Percentiles rank a stretch among this genome's conserved stretches.
Evolutionary conservation across 805 yeast genomes (phyloP).

Genomic region (Metschnikowia gruessii): DNA sequence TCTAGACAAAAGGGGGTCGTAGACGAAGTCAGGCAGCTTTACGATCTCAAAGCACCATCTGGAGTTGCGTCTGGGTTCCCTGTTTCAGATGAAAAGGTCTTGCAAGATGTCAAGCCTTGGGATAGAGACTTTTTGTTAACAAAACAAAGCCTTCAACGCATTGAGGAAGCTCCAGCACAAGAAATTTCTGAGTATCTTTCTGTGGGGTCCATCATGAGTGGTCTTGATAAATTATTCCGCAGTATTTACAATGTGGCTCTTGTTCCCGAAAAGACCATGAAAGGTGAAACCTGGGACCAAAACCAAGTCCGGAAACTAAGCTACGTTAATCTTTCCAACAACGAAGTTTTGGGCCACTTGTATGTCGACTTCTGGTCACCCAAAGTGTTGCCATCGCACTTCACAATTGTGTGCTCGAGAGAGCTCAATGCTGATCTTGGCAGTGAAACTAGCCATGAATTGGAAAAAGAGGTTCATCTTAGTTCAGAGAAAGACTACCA

Average conservation of each 20-base stretch:
- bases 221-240: slow-evolving; percentile 68
- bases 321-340: slow-evolving; percentile 57
- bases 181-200: slow-evolving; percentile 73
- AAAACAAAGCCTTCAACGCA: slow-evolving; percentile 17
- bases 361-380: slow-evolving; percentile 87
- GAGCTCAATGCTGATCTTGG: slow-evolving; percentile 49
- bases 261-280: slow-evolving; percentile 56
- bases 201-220: slow-evolving; percentile 81
- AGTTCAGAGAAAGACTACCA: slow-evolving; percentile 57
- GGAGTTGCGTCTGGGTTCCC: slow-evolving; percentile 2
- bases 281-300: slow-evolving; percentile 83
- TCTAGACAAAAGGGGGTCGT: slow-evolving; percentile 41
- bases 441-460: slow-evolving; percentile 26
- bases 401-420: slow-evolving; percentile 93
- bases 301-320: slow-evolving; percentile 78
- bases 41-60: slow-evolving; percentile 27
- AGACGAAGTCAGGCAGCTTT: slow-evolving; percentile 53
- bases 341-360: slow-evolving; percentile 66
- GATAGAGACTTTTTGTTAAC: slow-evolving; percentile 68
- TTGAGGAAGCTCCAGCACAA: slow-evolving; percentile 30
- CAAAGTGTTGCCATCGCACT: slow-evolving; percentile 85
- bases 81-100: slow-evolving; percentile 36
- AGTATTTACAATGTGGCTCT: slow-evolving; percentile 74
- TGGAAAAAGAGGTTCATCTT: slow-evolving; percentile 31
- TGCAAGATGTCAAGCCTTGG: slow-evolving; percentile 73